phyloP scores from a whole-genome alignment of 257 asterid genomes.

The Penstemon davidsonii region DNA sequence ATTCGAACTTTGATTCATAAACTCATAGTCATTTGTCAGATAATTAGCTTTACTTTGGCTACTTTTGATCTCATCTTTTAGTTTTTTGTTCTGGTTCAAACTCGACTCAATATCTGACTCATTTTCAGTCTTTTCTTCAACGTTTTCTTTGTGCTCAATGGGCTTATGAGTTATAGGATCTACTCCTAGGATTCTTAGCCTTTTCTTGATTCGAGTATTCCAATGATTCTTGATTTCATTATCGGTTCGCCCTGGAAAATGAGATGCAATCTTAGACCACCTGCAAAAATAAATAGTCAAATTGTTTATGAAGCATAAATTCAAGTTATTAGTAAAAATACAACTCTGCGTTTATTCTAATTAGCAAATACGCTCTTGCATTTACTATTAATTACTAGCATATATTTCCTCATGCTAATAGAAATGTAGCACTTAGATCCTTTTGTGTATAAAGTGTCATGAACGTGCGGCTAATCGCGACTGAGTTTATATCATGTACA shows the following conservation, averaged over 20 bases:
- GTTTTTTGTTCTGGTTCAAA: background rate
- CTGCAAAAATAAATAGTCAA: slow-evolving; percentile 24
- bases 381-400: no score
- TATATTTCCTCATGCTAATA: no score
- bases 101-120: background rate
- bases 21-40: slow-evolving; percentile 21
- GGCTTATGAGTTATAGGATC: slow-evolving; percentile 55
- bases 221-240: slow-evolving; percentile 70
- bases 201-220: slow-evolving; percentile 78
- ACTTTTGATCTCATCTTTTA: background rate
- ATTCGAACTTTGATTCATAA: slow-evolving; percentile 28
- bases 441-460: no score
- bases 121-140: slow-evolving; percentile 1
- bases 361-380: no score
- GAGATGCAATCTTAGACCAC: slow-evolving; percentile 77
- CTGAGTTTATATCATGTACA: no score
- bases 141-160: slow-evolving; percentile 25
- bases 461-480: no score
- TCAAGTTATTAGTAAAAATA: no score
- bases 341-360: no score
- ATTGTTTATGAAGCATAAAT: no score
- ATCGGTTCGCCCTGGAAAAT: slow-evolving; percentile 72
- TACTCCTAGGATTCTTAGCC: slow-evolving; percentile 42
- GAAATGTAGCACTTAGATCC: no score
- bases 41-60: slow-evolving; percentile 5